A percentile compares a stretch with the other conserved stretches of the same genome.
phyloP scores from a whole-genome alignment of 2,329 filamentous ascomycete genomes.

The Dothidotthia symphoricarpi region DNA sequence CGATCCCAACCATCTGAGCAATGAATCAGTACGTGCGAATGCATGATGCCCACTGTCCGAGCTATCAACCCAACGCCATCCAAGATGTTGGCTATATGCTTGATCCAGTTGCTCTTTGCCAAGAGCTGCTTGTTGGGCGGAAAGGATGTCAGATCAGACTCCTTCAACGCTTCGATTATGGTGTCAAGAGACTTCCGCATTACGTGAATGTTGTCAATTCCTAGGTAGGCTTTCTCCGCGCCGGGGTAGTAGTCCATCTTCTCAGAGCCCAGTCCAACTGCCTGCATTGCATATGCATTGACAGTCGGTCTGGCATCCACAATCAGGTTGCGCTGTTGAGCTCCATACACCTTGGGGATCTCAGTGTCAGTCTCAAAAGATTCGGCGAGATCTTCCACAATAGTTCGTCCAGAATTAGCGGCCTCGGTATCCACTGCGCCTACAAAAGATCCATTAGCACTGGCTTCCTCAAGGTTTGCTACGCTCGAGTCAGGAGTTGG shows the following conservation, averaged over 20 bases:
- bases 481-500: slow-evolving; percentile 36
- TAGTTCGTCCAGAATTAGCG: slow-evolving; percentile 14
- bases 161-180: slow-evolving; percentile 86
- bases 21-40: slow-evolving; percentile 94
- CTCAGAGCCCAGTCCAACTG: slow-evolving; percentile 88
- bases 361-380: slow-evolving; percentile 40
- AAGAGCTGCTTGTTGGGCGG: slow-evolving; percentile 79
- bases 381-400: slow-evolving; percentile 28
- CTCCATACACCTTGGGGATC: slow-evolving; percentile 67
- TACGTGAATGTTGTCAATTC: slow-evolving; percentile 97
- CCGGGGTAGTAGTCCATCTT: slow-evolving; percentile 98
- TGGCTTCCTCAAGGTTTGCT: slow-evolving; percentile 32
- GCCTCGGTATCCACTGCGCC: slow-evolving; percentile 29
- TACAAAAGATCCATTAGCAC: slow-evolving; percentile 38
- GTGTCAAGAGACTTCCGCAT: slow-evolving; percentile 90
- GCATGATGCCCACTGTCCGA: slow-evolving; percentile 82
- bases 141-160: slow-evolving; percentile 81
- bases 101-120: slow-evolving; percentile 83
- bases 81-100: slow-evolving; percentile 80
- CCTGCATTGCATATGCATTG: slow-evolving; percentile 93
- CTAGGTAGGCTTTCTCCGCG: slow-evolving; percentile 85
- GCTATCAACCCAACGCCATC: slow-evolving; percentile 84
- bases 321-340: slow-evolving; percentile 90
- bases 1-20: slow-evolving; percentile 99
- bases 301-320: slow-evolving; percentile 92